Percentiles rank a stretch among this genome's conserved stretches.
Conservation (phyloP, 2,329 filamentous ascomycete species). For the Purpureocillium lavendulum region DNA sequence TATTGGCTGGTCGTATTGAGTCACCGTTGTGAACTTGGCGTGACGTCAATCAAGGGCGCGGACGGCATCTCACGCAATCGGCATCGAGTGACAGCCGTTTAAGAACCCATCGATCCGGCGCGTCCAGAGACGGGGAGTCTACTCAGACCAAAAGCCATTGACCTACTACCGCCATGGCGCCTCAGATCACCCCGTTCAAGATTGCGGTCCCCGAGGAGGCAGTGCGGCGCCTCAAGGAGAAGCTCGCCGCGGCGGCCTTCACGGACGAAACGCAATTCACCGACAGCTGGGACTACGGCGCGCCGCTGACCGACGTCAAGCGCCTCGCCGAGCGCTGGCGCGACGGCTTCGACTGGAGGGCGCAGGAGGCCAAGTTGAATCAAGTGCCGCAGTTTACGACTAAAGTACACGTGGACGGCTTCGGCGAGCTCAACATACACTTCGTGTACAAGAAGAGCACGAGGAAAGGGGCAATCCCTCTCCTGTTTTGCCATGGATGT, state of each 20-base stretch:
- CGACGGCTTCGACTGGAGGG: slow-evolving; percentile 51
- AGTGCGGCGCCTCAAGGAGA: slow-evolving; percentile 19
- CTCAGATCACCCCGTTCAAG: slow-evolving; percentile 21
- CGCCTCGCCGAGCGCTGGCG: slow-evolving; percentile 27
- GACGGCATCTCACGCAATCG: too few species aligned
- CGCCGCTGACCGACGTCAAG: slow-evolving; percentile 21
- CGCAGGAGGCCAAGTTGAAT: slow-evolving; percentile 51
- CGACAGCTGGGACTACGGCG: slow-evolving; percentile 22
- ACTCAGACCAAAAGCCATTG: too few species aligned
- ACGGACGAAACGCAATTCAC: slow-evolving; percentile 20
- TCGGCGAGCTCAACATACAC: slow-evolving; percentile 52
- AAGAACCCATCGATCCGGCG: too few species aligned
- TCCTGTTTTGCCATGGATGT: slow-evolving; percentile 41
- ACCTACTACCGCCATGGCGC: too few species aligned
- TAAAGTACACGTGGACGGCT: slow-evolving; percentile 44
- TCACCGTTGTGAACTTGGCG: too few species aligned
- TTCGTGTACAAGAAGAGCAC: slow-evolving; percentile 51
- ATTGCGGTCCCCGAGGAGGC: slow-evolving; percentile 23
- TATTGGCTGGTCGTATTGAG: too few species aligned
- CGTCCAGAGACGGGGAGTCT: too few species aligned
- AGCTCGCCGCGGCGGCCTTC: slow-evolving; percentile 19
- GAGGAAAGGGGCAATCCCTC: slow-evolving; percentile 45
- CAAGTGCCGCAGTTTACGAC: slow-evolving; percentile 48
- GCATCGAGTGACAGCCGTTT: too few species aligned
- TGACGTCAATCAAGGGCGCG: too few species aligned